Base-by-base conservation (phyloP, 163 green algal species). In the Volvox carteri region DNA sequence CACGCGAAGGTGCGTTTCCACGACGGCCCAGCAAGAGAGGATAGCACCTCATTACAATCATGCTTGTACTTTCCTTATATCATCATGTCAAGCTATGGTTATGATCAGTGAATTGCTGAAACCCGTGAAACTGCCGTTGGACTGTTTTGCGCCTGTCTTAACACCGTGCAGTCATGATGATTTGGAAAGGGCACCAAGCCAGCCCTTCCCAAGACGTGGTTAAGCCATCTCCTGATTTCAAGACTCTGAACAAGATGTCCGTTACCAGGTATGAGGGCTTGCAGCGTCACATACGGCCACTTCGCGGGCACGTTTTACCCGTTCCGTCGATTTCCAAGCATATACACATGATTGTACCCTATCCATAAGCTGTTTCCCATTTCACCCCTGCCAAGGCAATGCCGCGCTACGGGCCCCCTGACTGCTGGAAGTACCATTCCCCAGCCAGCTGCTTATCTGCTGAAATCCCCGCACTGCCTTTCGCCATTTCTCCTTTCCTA, bases 181-280 rank as follows among this genome's bases (percentile, higher is more conserved):
- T 93, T 0, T 93, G 90, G 90, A 93, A 93, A 67, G 85, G 86
- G 1, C 85, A 92, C 44, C 73, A 60, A 3, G 12, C 77, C 37
- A 89, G 72, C 42, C 75, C 85, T 0, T 60, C 48, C 5, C 30
- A 68, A 25, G 62, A 83, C 0, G 70, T 67, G 16, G 67, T n/a
- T 14, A 86, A 76, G 50, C 89, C 89, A 2, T 75, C 72, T 28
- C 84, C 56, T 30, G 90, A 93, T 77, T 93, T 93, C 79, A 93
- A 84, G 62, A 86, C 74, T 2, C 86, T 93, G 16, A 93, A 93
- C 60, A 93, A 91, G 30, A 75, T 90, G 42, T 81, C 90, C 8
- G 65, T 89, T 23, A 68, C 84, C 14, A 92, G 89, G 89, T 92
- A 25, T n/a, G n/a, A n/a, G n/a, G n/a, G n/a, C n/a, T n/a, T n/a